Evolutionary conservation across 2,329 filamentous ascomycete species (phyloP), one percentile per base, ranked within the genome.

Genomic region (Nannizzia gypsea): DNA sequence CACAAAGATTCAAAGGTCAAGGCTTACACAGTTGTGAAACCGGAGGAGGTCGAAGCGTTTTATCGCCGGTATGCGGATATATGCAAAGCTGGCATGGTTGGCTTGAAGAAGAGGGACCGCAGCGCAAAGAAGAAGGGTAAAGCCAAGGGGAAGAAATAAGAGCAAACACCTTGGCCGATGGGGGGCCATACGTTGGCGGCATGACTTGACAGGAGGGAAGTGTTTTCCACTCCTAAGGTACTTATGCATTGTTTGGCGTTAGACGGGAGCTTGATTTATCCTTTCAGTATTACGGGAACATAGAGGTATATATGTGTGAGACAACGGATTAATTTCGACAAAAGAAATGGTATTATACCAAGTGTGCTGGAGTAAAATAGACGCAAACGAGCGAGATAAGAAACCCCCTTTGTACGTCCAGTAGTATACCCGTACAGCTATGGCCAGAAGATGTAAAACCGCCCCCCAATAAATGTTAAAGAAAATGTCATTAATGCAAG

Each of bases 61-160:
- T 99, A 90, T 72, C 76, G 78, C 31, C 81, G 83, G 57, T 99
- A 97, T 76, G 91, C 90, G 22, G 93, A 97, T 66, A 81, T 90
- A 2, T 96, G 91, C 76, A 96, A 95, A 77, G 78, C 81, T 0
- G 90, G 90, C 4, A 96, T 97, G 90, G 80, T 82, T 56, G 85
- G 86, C 6, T 71, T 99, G 75, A 97, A 96, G 83, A 96, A 95
- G 71, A 82, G 93, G 66, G 92, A 97, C 75, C 83, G 90, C 69
- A 95, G 87, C 74, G 92, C 89, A 80, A 85, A 86, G 66, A 88
- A 87, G 76, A 83, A 82, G 77, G 89, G 88, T 71, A 85, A 87
- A 67, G 88, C 87, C 72, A 89, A 87, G 64, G 89, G 86, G 77
- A 84, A 80, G 72, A 88, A 85, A 77, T 48, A 44, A 26, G 28